Conservation (phyloP, 2,329 filamentous ascomycete species). For the Aspergillus uvarum region DNA sequence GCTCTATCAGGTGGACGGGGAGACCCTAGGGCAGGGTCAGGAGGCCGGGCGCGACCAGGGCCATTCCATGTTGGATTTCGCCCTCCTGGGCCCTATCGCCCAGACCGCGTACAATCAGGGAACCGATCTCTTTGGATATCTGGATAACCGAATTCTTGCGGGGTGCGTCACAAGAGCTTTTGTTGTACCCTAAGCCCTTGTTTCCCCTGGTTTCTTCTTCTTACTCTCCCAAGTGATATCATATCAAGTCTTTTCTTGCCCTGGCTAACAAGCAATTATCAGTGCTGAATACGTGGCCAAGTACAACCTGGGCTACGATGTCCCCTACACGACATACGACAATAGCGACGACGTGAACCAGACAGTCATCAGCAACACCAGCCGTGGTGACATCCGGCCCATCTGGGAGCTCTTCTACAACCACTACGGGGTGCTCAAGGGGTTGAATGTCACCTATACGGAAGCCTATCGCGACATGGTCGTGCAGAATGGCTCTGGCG, state of each 20-base stretch:
- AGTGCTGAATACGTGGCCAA: slow-evolving; percentile 30
- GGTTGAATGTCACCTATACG: slow-evolving; percentile 40
- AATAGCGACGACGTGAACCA: slow-evolving; percentile 39
- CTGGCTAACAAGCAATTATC: too few relatives aligned
- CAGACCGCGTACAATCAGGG: slow-evolving; percentile 48
- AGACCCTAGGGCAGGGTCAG: slow-evolving; percentile 40
- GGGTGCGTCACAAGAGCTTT: slow-evolving; percentile 35
- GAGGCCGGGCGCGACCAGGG: slow-evolving; percentile 50
- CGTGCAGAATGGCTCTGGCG: slow-evolving; percentile 32
- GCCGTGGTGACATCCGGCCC: slow-evolving; percentile 39
- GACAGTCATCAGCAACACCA: slow-evolving; percentile 32
- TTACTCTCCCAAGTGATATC: too few relatives aligned
- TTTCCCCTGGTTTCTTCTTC: too few relatives aligned
- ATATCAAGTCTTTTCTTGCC: too few relatives aligned
- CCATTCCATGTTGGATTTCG: slow-evolving; percentile 44
- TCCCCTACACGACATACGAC: slow-evolving; percentile 44
- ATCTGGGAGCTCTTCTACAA: slow-evolving; percentile 43
- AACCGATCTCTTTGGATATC: slow-evolving; percentile 40
- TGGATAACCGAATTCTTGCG: slow-evolving; percentile 37
- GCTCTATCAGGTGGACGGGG: slow-evolving; percentile 17
- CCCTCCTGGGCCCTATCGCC: slow-evolving; percentile 42
- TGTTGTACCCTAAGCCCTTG: too few relatives aligned
- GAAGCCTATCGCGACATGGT: slow-evolving; percentile 39
- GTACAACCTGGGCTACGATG: slow-evolving; percentile 46
- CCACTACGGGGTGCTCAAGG: slow-evolving; percentile 43